phyloP scores from a whole-genome alignment of 345 rosid genomes.

The Capsella bursapastoris region DNA sequence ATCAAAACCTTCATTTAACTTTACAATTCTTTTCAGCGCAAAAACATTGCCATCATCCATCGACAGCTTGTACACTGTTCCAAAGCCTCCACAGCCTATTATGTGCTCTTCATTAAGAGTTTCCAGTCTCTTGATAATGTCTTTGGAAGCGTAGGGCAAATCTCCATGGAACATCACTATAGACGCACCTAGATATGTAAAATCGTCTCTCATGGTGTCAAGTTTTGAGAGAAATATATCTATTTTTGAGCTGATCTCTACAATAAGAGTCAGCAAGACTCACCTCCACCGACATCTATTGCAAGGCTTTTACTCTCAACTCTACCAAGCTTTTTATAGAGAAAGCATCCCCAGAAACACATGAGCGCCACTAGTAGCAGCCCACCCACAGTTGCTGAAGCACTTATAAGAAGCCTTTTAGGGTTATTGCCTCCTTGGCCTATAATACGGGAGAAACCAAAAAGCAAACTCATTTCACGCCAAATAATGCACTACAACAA shows the following conservation, averaged over 20 bases:
- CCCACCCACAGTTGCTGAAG: slow-evolving; percentile 95
- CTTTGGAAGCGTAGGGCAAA: slow-evolving; percentile 93
- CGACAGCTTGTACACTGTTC: slow-evolving; percentile 89
- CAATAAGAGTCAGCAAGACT: slow-evolving; percentile 37
- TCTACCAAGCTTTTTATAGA: slow-evolving; percentile 94
- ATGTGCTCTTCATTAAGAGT: slow-evolving; percentile 82
- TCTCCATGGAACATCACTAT: slow-evolving; percentile 98
- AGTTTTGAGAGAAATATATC: slow-evolving; percentile 13
- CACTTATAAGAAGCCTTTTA: slow-evolving; percentile 81
- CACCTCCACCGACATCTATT: slow-evolving; percentile 91
- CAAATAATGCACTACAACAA: not conserved
- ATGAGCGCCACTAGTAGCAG: slow-evolving; percentile 96
- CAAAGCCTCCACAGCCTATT: slow-evolving; percentile 96
- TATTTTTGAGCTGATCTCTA: slow-evolving; percentile 22
- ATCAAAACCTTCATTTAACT: slow-evolving; percentile 90
- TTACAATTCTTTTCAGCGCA: slow-evolving; percentile 86
- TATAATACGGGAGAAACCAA: slow-evolving; percentile 45
- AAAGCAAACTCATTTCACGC: slow-evolving; percentile 24
- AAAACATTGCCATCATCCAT: slow-evolving; percentile 97
- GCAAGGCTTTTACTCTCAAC: slow-evolving; percentile 74
- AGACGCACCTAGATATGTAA: slow-evolving; percentile 77
- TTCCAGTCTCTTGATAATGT: slow-evolving; percentile 90
- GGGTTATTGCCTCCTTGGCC: slow-evolving; percentile 74
- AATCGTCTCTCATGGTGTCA: slow-evolving; percentile 23
- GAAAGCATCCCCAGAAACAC: slow-evolving; percentile 99